Base-by-base conservation (phyloP, 495 filamentous ascomycete species). In the Hyaloscypha finlandica region DNA sequence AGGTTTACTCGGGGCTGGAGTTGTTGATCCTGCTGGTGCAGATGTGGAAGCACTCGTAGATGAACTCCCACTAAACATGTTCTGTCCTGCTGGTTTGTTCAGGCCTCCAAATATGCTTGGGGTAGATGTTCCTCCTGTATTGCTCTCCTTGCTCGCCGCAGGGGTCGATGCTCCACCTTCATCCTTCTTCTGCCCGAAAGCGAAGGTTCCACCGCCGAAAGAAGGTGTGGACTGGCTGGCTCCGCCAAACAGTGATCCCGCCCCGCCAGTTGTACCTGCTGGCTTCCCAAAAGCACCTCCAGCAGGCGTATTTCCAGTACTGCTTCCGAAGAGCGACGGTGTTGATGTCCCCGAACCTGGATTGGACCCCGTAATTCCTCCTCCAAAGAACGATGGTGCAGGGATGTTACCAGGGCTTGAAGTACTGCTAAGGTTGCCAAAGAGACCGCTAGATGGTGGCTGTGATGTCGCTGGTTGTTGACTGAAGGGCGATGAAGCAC, bases 301-400 rank as follows among this genome's bases (percentile, higher is more conserved):
- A 16, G 62, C 14, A 42, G 67, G 64, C 56, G 71, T 32, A 45
- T 53, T 68, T 19, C 64, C 71, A 22, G 68, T 70, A 57, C 66
- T 67, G 25, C 37, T 62, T 37, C 71, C 71, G 63, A 73, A 73
- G 19, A 70, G 30, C 35, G 30, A 30, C 42, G 70, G 64, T 32
- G 72, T 72, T 53, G 60, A 59, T 42, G 66, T 62, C 12, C 63
- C 66, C 29, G 74, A 64, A 8, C 67, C 69, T 42, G 74, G 71
- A 3, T 70, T 65, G 53, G 68, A 68, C 30, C 65, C 35, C 31
- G 64, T 63, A 16, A 61, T 25, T 52, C 68, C 59, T 30, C 67
- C 67, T 31, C 73, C 73, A 54, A 81, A 79, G 0, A 79, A 63
- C 6, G 78, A 70, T 16, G 81, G 77, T 30, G 71, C 76, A 57